These are phyloP conservation scores for Oryza coarctata DNA, from an alignment of 176 grass and related monocot genomes.

Conservation along the genomic window DNA sequence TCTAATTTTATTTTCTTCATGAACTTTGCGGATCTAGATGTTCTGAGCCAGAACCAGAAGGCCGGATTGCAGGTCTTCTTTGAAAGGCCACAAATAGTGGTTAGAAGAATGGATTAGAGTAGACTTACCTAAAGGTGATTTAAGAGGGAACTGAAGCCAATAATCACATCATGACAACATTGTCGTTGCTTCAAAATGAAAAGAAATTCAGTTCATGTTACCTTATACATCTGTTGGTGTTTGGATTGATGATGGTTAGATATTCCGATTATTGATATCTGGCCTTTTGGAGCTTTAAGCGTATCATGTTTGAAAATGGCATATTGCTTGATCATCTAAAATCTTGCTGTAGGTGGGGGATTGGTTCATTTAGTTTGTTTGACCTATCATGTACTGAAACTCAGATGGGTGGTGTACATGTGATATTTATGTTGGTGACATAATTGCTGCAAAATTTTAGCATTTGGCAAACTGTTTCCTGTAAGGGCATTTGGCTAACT, in stretches of 20 bases:
- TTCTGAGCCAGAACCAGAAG: conserved; percentile 40
- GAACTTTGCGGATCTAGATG: conserved; percentile 51
- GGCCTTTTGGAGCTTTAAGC: background rate
- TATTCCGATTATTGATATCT: conserved; percentile 17
- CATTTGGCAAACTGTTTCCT: no score
- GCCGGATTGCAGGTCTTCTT: conserved; percentile 30
- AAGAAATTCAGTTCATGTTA: conserved; percentile 17
- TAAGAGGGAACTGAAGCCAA: conserved; percentile 37
- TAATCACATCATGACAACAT: conserved; percentile 27
- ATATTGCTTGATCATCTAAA: background rate
- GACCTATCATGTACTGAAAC: background rate
- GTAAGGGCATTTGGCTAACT: no score
- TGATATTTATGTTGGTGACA: conserved; percentile 45
- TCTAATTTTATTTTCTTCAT: conserved; percentile 18
- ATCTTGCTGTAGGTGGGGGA: background rate
- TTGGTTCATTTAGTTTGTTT: conserved; percentile 2
- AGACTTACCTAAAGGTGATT: conserved; percentile 27
- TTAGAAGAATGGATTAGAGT: conserved; percentile 36
- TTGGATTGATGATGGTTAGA: conserved; percentile 15
- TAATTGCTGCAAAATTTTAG: conserved; percentile 28
- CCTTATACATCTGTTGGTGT: conserved; percentile 42
- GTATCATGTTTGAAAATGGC: conserved; percentile 27
- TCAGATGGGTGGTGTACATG: conserved; percentile 24
- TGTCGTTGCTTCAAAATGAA: conserved; percentile 36
- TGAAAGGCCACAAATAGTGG: conserved; percentile 40